These are phyloP conservation scores for Cercospora sp. DNA, from an alignment of 2,329 filamentous ascomycete genomes.

Conservation along the genomic window DNA sequence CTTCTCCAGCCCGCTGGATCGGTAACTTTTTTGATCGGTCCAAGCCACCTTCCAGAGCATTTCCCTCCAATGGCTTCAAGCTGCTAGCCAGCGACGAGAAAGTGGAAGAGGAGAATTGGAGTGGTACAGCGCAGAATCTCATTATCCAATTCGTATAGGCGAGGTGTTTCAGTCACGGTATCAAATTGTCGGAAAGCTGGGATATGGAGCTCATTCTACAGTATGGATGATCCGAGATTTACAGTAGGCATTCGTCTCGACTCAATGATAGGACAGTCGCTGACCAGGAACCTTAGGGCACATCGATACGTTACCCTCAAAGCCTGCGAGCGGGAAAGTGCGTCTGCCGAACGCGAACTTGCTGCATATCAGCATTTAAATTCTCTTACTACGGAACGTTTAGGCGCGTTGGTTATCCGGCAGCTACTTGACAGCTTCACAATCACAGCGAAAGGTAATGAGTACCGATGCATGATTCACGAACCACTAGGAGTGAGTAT, in stretches of 20 bases:
- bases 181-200: slow-evolving; percentile 15
- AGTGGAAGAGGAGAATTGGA: slow-evolving; percentile 18
- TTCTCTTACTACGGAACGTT: not conserved
- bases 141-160: slow-evolving; percentile 13
- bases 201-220: slow-evolving; percentile 16
- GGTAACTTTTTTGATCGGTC: not conserved
- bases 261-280: no score
- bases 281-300: not conserved
- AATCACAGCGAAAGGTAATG: not conserved
- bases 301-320: slow-evolving; percentile 12
- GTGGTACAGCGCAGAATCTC: slow-evolving; percentile 4
- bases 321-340: slow-evolving; percentile 13
- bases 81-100: not conserved
- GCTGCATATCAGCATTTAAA: slow-evolving; percentile 10
- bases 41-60: no score
- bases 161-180: slow-evolving; percentile 10
- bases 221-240: slow-evolving; percentile 12
- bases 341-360: slow-evolving; percentile 3
- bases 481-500: slow-evolving; percentile 2
- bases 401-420: slow-evolving; percentile 1
- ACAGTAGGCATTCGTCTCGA: no score
- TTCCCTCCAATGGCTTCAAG: not conserved
- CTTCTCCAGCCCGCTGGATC: not conserved
- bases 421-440: slow-evolving; percentile 3
- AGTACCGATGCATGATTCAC: slow-evolving; percentile 6